Evolutionary conservation across 495 filamentous ascomycete genomes (phyloP), one percentile per base, ranked within the genome.

Genomic region (Penicillium waksmanii): DNA sequence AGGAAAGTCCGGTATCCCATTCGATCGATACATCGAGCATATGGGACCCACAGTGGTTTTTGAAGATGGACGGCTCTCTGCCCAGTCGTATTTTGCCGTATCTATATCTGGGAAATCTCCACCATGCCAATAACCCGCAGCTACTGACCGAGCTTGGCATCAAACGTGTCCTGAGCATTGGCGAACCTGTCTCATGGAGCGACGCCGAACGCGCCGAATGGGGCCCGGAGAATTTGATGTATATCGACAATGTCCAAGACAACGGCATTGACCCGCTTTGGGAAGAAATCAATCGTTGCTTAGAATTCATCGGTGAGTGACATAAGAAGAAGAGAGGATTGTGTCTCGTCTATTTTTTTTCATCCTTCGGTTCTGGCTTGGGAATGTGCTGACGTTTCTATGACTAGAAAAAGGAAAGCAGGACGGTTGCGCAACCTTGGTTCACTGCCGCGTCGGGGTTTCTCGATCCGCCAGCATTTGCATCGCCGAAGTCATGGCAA

Each of bases 361-460:
- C 21, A 21, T 3, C 21, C 21, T 21, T 21, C 21, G 21, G 21
- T 21, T 19, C 18, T 5, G n/a, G 23, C 27, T 49, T 44, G 43
- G 13, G 15, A 18, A 19, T 43, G 27, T 31, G 58, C 58, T 52
- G 21, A 56, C 2, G 2, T 5, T 23, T 51, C 4, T 52, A 5
- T n/a, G 10, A 9, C 56, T 62, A 96, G 93, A 89, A 27, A 82
- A 87, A 66, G 92, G 94, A 38, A 89, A 88, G 65, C 68, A 68
- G 42, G 87, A 90, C 43, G 84, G 85, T 19, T 88, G 83, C 5
- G 92, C 94, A n/a, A 97, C 95, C 2, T 80, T 98, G 47, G 95
- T 98, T 25, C 95, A 98, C 72, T 98, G 95, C 71, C 88, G 96
- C 12, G 95, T 98, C 44, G 95, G 95, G 49, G 95, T 98, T 58